Conservation (phyloP, 1,139 yeast genomes). For the Sugiyamaella japonica region DNA sequence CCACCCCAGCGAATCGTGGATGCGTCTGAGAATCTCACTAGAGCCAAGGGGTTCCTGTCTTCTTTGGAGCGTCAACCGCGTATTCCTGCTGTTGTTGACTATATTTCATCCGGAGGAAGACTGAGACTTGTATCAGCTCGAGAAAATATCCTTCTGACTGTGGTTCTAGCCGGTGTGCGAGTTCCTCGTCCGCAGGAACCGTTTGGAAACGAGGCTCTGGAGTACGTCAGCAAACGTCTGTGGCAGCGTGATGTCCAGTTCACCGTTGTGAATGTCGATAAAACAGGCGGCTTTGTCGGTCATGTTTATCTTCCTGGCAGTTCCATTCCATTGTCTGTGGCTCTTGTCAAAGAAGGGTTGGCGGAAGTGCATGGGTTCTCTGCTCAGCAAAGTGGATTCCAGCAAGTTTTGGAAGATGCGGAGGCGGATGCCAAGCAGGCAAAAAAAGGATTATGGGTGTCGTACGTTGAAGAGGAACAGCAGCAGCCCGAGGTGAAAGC, state of each 20-base stretch:
- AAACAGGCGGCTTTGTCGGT: conserved; percentile 80
- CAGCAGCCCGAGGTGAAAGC: conserved; percentile 37
- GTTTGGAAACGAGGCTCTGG: conserved; percentile 54
- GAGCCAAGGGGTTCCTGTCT: conserved; percentile 73
- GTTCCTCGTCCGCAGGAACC: conserved; percentile 49
- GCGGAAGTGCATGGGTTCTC: conserved; percentile 68
- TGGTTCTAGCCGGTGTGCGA: conserved; percentile 72
- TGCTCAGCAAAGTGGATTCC: conserved; percentile 57
- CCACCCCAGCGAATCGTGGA: conserved; percentile 68
- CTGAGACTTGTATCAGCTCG: conserved; percentile 66
- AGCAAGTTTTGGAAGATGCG: conserved; percentile 56
- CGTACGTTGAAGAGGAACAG: conserved; percentile 46
- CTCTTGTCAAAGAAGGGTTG: conserved; percentile 64
- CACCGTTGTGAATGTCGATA: conserved; percentile 69
- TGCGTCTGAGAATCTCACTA: conserved; percentile 70
- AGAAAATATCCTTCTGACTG: conserved; percentile 67
- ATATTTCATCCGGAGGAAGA: conserved; percentile 65
- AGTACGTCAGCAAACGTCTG: conserved; percentile 54
- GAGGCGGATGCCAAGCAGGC: conserved; percentile 59
- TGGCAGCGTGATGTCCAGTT: conserved; percentile 74
- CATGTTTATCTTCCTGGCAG: conserved; percentile 57
- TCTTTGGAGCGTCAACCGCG: conserved; percentile 67
- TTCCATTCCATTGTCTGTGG: conserved; percentile 59
- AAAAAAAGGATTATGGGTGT: conserved; percentile 66
- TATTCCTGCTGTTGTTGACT: conserved; percentile 70